A percentile compares a stretch with the other conserved stretches of the same genome.
Conservation (phyloP, 2,329 filamentous ascomycete genomes). For the Beauveria scarabaeidicola region DNA sequence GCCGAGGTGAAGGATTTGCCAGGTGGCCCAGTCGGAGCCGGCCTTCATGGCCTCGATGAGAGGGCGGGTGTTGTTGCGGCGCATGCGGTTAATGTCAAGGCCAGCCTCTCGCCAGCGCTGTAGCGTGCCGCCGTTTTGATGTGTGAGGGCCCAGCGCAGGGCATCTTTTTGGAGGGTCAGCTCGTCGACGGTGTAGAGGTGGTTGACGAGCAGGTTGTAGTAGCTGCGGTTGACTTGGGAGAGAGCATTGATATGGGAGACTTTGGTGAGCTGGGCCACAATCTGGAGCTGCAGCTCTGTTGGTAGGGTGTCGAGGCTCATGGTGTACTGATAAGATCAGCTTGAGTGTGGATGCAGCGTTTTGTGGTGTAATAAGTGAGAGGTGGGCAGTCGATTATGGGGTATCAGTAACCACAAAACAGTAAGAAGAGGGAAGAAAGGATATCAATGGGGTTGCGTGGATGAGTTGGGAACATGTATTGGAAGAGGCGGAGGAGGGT, state of each 20-base stretch:
- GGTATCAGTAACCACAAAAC: not conserved
- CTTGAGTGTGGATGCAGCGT: not conserved
- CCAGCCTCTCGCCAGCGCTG: constrained; percentile 6
- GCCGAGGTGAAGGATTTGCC: constrained; percentile 7
- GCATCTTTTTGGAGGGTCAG: constrained; percentile 8
- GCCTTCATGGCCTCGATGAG: constrained; percentile 8
- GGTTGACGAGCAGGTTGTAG: constrained; percentile 7
- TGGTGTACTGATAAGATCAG: not conserved
- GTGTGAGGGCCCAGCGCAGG: constrained; percentile 7
- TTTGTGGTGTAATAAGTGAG: constrained; percentile 5
- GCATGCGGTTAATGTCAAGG: constrained; percentile 5
- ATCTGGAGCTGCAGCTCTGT: constrained; percentile 9
- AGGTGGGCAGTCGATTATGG: not conserved
- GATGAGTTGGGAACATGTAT: not conserved
- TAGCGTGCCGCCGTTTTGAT: constrained; percentile 6
- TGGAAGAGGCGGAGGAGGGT: not conserved
- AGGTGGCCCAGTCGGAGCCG: constrained; percentile 8
- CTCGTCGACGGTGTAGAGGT: constrained; percentile 10
- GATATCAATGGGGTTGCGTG: not conserved
- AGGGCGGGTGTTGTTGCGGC: constrained; percentile 4
- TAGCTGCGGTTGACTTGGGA: constrained; percentile 8
- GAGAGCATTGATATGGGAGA: constrained; percentile 8
- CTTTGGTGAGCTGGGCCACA: not conserved
- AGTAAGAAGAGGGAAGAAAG: not conserved
- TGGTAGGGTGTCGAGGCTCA: constrained; percentile 6